Evolutionary conservation across 345 rosid species (phyloP).

Genomic region (Hevea brasiliensis): DNA sequence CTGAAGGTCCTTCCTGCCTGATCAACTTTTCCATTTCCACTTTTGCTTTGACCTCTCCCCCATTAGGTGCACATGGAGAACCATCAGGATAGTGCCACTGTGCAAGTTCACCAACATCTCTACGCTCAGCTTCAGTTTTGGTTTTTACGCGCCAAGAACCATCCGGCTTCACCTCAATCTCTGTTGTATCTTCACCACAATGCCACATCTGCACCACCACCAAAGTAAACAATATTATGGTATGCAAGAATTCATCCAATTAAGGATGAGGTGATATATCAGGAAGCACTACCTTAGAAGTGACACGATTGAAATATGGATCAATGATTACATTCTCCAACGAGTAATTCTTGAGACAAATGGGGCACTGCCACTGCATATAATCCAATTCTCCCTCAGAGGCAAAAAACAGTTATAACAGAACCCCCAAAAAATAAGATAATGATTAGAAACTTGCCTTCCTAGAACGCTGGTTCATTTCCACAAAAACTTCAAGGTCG

Average conservation of each 20-base stretch:
- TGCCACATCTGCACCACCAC: constrained; percentile 61
- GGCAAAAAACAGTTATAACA: constrained; percentile 1
- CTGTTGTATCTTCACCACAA: constrained; percentile 84
- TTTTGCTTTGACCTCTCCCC: constrained; percentile 44
- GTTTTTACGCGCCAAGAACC: constrained; percentile 96
- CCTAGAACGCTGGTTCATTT: constrained; percentile 93
- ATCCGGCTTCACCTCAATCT: constrained; percentile 87
- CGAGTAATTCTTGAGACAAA: constrained; percentile 91
- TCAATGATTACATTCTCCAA: constrained; percentile 80
- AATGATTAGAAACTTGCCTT: constrained; percentile 56
- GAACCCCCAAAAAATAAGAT: background rate
- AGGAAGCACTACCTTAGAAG: constrained; percentile 58
- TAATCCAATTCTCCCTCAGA: constrained; percentile 27
- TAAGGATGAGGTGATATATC: constrained; percentile 8
- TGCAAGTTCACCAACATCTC: constrained; percentile 76
- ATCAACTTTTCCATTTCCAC: constrained; percentile 51
- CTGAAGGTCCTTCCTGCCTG: constrained; percentile 78
- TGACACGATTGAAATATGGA: constrained; percentile 86
- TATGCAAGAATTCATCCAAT: background rate
- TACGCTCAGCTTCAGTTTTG: constrained; percentile 69
- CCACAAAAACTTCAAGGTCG: constrained; percentile 94
- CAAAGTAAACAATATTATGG: constrained; percentile 13
- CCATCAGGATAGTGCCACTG: constrained; percentile 87
- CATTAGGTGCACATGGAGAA: constrained; percentile 43
- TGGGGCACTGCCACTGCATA: constrained; percentile 97